Evolutionary conservation across 139 green algal species (phyloP).

Genomic region (Chlorella sp.): DNA sequence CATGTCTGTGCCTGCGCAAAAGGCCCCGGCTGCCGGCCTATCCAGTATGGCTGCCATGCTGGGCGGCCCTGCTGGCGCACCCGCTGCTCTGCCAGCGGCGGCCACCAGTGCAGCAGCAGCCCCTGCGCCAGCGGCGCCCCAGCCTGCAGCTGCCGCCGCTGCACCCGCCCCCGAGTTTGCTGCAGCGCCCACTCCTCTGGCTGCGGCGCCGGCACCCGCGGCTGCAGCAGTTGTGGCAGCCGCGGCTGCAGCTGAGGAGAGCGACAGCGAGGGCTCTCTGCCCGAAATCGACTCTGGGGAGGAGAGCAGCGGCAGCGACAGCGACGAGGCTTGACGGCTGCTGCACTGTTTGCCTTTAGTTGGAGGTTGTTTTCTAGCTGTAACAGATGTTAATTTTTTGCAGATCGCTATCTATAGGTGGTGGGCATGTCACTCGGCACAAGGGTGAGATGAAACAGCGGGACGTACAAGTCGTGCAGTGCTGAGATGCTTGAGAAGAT

Average conservation of each 20-base stretch:
- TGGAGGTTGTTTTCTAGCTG: too few relatives aligned
- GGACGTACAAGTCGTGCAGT: too few relatives aligned
- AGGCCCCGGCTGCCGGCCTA: neutral
- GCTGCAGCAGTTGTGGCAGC: slow-evolving; percentile 5
- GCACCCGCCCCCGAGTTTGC: too few relatives aligned
- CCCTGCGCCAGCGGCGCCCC: neutral
- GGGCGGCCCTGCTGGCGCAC: neutral
- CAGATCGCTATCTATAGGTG: too few relatives aligned
- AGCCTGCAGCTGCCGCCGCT: neutral
- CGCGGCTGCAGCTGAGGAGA: slow-evolving; percentile 51
- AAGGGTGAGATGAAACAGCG: too few relatives aligned
- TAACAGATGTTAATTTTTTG: too few relatives aligned
- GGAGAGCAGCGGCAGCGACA: slow-evolving; percentile 23
- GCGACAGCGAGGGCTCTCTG: slow-evolving; percentile 65
- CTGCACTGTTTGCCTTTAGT: too few relatives aligned
- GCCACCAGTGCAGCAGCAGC: neutral
- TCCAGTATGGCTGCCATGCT: slow-evolving; percentile 15
- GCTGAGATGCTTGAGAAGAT: too few relatives aligned
- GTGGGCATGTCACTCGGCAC: too few relatives aligned
- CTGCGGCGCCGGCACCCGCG: neutral
- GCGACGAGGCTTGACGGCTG: neutral
- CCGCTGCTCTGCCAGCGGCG: neutral
- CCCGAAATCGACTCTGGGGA: slow-evolving; percentile 77
- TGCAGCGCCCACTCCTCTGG: too few relatives aligned
- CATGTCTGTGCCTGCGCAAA: too few relatives aligned